Base-by-base conservation (phyloP, 306 rosid genomes). In the Medicago ruthenica region DNA sequence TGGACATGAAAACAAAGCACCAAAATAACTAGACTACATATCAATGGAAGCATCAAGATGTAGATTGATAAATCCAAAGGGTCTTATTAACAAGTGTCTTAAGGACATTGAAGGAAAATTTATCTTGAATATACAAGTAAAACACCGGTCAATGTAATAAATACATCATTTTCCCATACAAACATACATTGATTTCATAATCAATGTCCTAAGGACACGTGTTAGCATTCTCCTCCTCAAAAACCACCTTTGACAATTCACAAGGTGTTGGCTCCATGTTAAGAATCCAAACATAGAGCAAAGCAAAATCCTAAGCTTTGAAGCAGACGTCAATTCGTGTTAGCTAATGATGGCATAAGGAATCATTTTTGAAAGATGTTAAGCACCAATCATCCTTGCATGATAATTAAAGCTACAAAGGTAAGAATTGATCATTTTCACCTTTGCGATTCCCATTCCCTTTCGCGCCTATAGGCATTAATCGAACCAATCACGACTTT, bases 371-470 rank as follows among this genome's bases (percentile, higher is more conserved):
- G 13, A 69, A 44, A 45, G 42, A 18, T 67, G 71, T 40, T 41
- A 55, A 45, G 47, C 51, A 65, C 60, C n/a, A 15, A 37, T 76
- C 72, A 71, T 76, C 76, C 42, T 61, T 44, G 62, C 66, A 70
- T 36, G 47, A 36, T 54, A 68, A 70, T 27, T 24, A 39, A 39
- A 36, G 24, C 69, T 50, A 27, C 67, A 45, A 24, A 48, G 48
- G 53, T 17, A 59, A 61, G 45, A 44, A 73, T 22, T 20, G 63
- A 61, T 21, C 14, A 57, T 51, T 10, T 67, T n/a, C 67, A 91
- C 16, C 62, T 66, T 62, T 82, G 76, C 40, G 79, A 76, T 75
- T 91, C 90, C 17, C 91, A 85, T 79, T 86, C 95, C 76, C 97
- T 84, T 82, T 76, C 89, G 0, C 84, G 93, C 41, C 93, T 76